phyloP scores from a whole-genome alignment of 2,329 filamentous ascomycete genomes.

The Coniella vitis region DNA sequence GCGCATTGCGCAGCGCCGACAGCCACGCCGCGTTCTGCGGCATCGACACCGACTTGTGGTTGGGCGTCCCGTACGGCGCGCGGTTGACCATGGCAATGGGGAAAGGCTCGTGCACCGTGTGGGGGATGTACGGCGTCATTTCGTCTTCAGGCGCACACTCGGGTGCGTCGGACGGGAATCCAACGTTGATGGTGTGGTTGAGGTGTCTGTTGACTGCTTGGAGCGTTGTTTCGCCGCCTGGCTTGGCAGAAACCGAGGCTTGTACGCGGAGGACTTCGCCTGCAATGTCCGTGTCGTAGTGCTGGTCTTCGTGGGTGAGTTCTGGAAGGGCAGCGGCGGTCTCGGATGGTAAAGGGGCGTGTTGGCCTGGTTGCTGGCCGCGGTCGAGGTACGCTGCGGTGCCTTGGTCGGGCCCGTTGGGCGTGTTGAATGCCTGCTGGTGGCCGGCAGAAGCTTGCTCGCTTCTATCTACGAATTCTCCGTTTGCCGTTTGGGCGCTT shows the following conservation, averaged over 20 bases:
- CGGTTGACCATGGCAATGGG: slow-evolving; percentile 69
- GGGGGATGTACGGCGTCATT: slow-evolving; percentile 61
- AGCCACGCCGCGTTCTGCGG: slow-evolving; percentile 74
- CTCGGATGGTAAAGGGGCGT: not conserved
- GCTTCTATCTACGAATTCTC: not conserved
- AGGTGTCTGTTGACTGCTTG: slow-evolving; percentile 58
- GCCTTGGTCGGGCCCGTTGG: slow-evolving; percentile 16
- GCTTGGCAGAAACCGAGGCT: slow-evolving; percentile 41
- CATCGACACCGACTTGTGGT: slow-evolving; percentile 51
- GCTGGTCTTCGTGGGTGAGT: slow-evolving; percentile 50
- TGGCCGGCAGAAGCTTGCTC: not conserved
- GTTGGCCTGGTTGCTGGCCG: slow-evolving; percentile 18
- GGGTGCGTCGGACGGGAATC: slow-evolving; percentile 45
- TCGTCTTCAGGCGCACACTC: slow-evolving; percentile 44
- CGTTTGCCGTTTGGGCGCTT: slow-evolving; percentile 3
- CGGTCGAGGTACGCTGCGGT: slow-evolving; percentile 21
- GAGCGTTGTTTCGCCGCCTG: slow-evolving; percentile 42
- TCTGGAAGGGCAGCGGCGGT: slow-evolving; percentile 34
- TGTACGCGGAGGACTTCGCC: slow-evolving; percentile 58
- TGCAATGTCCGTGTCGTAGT: slow-evolving; percentile 57
- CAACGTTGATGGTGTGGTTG: slow-evolving; percentile 51
- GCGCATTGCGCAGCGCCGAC: slow-evolving; percentile 59
- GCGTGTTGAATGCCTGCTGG: slow-evolving; percentile 2
- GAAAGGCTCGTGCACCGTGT: slow-evolving; percentile 46
- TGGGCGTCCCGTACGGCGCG: slow-evolving; percentile 58